Percentiles rank a stretch among this genome's conserved stretches.
Conservation (phyloP, 495 filamentous ascomycete genomes). For the Xylaria venustula region DNA sequence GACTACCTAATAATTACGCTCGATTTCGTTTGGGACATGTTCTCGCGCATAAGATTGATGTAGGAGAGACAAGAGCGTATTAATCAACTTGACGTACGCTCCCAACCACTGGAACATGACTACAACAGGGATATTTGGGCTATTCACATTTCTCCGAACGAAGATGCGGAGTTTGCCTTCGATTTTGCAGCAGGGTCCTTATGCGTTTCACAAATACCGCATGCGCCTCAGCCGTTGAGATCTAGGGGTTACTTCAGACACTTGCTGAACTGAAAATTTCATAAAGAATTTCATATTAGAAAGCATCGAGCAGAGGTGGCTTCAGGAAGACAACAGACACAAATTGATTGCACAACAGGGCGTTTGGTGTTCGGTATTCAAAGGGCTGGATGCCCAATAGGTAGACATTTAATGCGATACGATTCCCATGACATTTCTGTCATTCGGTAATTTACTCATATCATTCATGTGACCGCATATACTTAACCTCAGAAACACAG, state of each 20-base stretch:
- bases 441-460: not conserved
- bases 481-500: not conserved
- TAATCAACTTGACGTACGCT: not conserved
- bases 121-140: not conserved
- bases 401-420: slow-evolving; percentile 9
- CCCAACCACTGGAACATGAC: no score
- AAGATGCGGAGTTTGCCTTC: no score
- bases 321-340: not conserved
- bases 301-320: not conserved
- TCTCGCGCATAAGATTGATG: not conserved
- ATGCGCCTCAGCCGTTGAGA: no score
- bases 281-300: not conserved
- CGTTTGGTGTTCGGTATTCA: slow-evolving; percentile 2
- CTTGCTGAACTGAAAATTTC: no score
- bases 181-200: no score
- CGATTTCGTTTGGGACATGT: not conserved
- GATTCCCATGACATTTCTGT: not conserved
- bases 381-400: not conserved
- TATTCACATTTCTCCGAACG: not conserved
- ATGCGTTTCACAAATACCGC: no score
- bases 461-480: not conserved
- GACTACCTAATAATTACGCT: slow-evolving; percentile 5
- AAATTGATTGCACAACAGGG: not conserved
- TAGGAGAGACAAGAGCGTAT: not conserved
- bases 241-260: no score